Evolutionary conservation across 257 asterid genomes (phyloP), one percentile per base, ranked within the genome.

Genomic region (Forsythia viridissima): DNA sequence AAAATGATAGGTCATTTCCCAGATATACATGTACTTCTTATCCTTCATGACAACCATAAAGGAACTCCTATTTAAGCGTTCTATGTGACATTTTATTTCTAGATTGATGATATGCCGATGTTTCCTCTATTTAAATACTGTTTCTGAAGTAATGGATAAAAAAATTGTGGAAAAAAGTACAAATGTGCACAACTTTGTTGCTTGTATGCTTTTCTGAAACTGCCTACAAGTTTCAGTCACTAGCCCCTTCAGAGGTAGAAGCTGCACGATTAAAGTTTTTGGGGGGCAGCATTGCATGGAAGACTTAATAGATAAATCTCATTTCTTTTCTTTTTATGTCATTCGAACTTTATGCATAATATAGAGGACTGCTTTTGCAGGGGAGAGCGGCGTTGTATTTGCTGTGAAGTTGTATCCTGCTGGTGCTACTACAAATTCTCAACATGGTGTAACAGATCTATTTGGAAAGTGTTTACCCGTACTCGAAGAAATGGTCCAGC

Each of bases 391-490:
- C 77, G 87, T 84, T 43, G 88, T 95, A 76, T 89, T 70, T 86
- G 98, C 88, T 76, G 99, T 95, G 82, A 95, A 95, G 87, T 86
- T 95, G 85, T 95, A 95, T 82, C 99, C 99, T 75, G 99, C 97
- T 80, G 98, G 98, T 74, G 98, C 99, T 21, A 95, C 99, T 72
- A 95, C 99, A 7, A 95, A 95, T 86, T 95, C 99, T 69, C 96
- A 95, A 85, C 97, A 93, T 83, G 99, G 99, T 78, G 99, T 92
- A n/a, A 93, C 98, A n/a, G 98, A 95, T 88, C 84, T 93, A 48
- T 92, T 95, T 44, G 97, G 97, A 72, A 95, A 92, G 80, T 95
- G 99, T 82, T 81, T 92, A 61, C 98, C 97, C 39, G 99, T 95
- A 41, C 97, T 95, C 3, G 94, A 92, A 85, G 98, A 95, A 87